Percentiles rank a stretch among this genome's conserved stretches.
Evolutionary conservation across 495 filamentous ascomycete genomes (phyloP).

Genomic region (Neurospora sp.): DNA sequence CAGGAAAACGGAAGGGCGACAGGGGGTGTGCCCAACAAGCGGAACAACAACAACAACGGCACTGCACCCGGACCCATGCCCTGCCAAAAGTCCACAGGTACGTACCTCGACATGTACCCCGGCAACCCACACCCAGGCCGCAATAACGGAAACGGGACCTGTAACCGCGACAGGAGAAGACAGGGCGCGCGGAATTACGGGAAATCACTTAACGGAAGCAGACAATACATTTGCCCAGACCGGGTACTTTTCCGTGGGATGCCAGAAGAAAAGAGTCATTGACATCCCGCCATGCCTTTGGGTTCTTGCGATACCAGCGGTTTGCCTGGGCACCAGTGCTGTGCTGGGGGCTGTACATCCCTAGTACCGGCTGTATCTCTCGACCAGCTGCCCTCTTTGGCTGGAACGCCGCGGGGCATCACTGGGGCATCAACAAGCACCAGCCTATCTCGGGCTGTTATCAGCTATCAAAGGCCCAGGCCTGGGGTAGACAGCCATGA

Average conservation of each 20-base stretch:
- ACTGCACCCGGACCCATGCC: not conserved
- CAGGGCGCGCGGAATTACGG: not conserved
- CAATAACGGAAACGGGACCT: not conserved
- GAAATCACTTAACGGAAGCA: not conserved
- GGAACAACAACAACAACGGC: not conserved
- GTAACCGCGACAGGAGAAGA: not conserved
- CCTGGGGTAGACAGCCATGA: not conserved
- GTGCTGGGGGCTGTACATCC: not conserved
- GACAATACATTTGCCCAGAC: not conserved
- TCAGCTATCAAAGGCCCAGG: not conserved
- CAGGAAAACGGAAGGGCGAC: not conserved
- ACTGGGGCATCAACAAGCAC: not conserved
- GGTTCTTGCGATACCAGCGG: not conserved
- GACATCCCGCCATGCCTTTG: not conserved
- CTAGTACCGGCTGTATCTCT: not conserved
- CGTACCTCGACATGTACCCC: not conserved
- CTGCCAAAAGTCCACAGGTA: not conserved
- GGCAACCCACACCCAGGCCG: not conserved
- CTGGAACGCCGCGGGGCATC: not conserved
- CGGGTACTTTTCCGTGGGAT: not conserved
- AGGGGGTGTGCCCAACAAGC: constrained; percentile 1
- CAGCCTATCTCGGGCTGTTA: not conserved
- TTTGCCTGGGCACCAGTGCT: not conserved
- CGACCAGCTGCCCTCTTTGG: not conserved
- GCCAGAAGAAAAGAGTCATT: not conserved